phyloP scores from a whole-genome alignment of 495 filamentous ascomycete genomes.

The Daldinia loculata region DNA sequence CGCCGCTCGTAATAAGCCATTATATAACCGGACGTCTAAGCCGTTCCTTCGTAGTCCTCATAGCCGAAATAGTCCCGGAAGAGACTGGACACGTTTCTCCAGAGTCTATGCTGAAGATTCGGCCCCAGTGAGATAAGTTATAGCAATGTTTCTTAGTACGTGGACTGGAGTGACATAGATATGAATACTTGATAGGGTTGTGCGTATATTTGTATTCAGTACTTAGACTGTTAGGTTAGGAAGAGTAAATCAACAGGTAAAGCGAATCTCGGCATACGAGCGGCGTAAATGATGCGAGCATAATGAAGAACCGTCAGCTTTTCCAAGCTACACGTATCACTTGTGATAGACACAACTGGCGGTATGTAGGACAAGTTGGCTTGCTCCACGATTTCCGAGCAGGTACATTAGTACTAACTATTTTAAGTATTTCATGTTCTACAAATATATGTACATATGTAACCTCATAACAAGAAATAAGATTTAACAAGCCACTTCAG shows the following conservation, averaged over 20 bases:
- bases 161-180: background rate
- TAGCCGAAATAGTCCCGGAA: background rate
- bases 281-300: background rate
- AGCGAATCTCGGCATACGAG: conserved; percentile 1
- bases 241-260: background rate
- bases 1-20: background rate
- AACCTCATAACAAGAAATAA: background rate
- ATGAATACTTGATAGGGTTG: background rate
- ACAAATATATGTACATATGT: background rate
- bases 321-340: conserved; percentile 8
- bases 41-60: background rate
- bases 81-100: background rate
- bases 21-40: background rate
- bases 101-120: background rate
- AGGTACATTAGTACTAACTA: background rate
- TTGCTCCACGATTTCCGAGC: background rate
- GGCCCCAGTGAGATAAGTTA: background rate
- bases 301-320: background rate
- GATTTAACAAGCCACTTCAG: background rate
- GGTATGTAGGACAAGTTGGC: conserved; percentile 7
- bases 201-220: background rate
- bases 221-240: background rate
- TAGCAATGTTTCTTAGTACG: background rate
- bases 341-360: conserved; percentile 20
- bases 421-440: background rate